Base-by-base conservation (phyloP, 1,284 basidiomycete genomes). In the Cystobasidiaceae sp. region DNA sequence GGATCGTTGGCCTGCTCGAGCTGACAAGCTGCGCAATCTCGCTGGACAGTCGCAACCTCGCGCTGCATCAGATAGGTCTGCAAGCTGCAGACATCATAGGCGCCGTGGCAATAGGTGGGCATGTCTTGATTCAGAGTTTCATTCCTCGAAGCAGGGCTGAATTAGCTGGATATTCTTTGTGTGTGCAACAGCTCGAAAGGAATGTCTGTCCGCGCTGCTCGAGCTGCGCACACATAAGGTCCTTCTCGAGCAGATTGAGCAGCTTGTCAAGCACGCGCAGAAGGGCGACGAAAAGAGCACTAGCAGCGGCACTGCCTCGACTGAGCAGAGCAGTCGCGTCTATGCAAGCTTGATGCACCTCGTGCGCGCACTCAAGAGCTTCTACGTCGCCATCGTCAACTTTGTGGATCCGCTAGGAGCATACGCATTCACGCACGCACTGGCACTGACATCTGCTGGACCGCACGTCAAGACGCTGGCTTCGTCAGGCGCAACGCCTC, bases 381-480 rank as follows among this genome's bases (percentile, higher is more conserved):
- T 72, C 23, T 71, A 59, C 65, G n/a, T 57, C 45, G 71, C 71
- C n/a, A 61, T 70, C 32, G 43, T 68, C 34, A 39, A 37, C 8
- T 52, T 67, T 7, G 64, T 68, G 23, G 69, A 67, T 3, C 68
- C 69, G 15, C 59, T 51, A 7, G 49, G 50, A 21, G 60, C 60
- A 2, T 37, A 30, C 19, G 34, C 50, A 28, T 39, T 32, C 13
- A 44, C 41, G 49, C 45, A 37, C 13, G 60, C 51, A 13, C 41
- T 62, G 6, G 41, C 54, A 11, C 46, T 62, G 2, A 28, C 46
- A 39, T 62, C 48, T 17, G 60, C 60, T 4, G 39, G 43, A 27
- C 39, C 48, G n/a, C 41, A 43, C n/a, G 30, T 49, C 15, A 59
- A 48, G 21, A 44, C 56, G 3, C 28, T 50, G 4, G 60, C 30